Evolutionary conservation across 2,329 filamentous ascomycete species (phyloP).

Genomic region (Aspergillus alliaceus): DNA sequence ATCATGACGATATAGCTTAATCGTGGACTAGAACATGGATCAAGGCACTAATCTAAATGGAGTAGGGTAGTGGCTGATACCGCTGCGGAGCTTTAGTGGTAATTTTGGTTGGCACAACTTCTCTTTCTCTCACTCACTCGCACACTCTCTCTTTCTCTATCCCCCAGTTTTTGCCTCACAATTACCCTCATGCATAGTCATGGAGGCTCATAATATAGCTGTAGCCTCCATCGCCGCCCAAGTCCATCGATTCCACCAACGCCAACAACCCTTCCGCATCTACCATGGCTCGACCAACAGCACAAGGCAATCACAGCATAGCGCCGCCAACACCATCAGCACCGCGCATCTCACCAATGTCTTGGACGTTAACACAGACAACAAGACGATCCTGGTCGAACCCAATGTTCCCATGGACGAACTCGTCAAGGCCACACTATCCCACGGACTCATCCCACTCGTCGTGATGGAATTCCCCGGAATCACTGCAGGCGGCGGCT

Average conservation of each 20-base stretch:
- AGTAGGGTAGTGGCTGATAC: too few relatives aligned
- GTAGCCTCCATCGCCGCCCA: slow-evolving; percentile 17
- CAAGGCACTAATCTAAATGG: too few relatives aligned
- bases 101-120: too few relatives aligned
- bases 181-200: too few relatives aligned
- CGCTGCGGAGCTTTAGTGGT: too few relatives aligned
- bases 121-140: too few relatives aligned
- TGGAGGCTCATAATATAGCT: slow-evolving; percentile 17
- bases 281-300: slow-evolving; percentile 77
- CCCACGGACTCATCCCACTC: slow-evolving; percentile 57
- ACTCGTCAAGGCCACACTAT: slow-evolving; percentile 58
- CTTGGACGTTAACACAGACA: slow-evolving; percentile 57
- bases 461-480: slow-evolving; percentile 73
- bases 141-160: too few relatives aligned
- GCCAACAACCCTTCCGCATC: slow-evolving; percentile 66
- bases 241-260: slow-evolving; percentile 45
- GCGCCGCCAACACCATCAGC: slow-evolving; percentile 58
- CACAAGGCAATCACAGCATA: slow-evolving; percentile 59
- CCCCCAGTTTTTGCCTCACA: too few relatives aligned
- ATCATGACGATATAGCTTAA: too few relatives aligned
- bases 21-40: too few relatives aligned
- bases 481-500: slow-evolving; percentile 68
- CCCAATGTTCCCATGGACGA: slow-evolving; percentile 70
- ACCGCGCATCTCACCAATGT: slow-evolving; percentile 65
- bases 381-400: slow-evolving; percentile 62